phyloP scores from a whole-genome alignment of 768 basidiomycete species.

The Suillus sp. region DNA sequence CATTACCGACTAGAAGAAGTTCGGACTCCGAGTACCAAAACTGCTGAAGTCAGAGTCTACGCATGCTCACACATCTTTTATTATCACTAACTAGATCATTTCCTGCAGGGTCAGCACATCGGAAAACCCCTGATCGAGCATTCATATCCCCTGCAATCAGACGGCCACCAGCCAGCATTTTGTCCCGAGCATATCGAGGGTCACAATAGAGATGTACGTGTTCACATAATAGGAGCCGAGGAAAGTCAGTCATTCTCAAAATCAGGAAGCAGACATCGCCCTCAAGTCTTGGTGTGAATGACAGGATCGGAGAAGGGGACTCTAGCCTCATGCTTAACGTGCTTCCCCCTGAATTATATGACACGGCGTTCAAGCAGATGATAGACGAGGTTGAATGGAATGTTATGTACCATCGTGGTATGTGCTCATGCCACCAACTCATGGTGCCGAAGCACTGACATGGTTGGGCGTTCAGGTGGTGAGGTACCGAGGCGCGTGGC shows the following conservation, averaged over 20 bases:
- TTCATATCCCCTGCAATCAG: conserved; percentile 41
- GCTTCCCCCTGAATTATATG: conserved; percentile 57
- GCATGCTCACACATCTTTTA: conserved; percentile 37
- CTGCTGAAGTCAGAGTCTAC: conserved; percentile 16
- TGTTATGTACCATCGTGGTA: conserved; percentile 74
- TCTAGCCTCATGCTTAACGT: conserved; percentile 59
- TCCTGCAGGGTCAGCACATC: not conserved
- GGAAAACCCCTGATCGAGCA: conserved; percentile 41
- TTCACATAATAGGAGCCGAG: not conserved
- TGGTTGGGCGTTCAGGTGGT: conserved; percentile 51
- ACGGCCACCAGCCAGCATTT: not conserved
- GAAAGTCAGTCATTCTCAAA: not conserved
- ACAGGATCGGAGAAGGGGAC: conserved; percentile 67
- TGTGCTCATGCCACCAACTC: conserved; percentile 11
- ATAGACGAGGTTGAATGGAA: conserved; percentile 70
- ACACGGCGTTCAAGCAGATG: conserved; percentile 57
- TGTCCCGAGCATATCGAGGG: not conserved
- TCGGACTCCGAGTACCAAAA: no score
- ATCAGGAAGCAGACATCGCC: conserved; percentile 15
- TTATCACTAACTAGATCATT: conserved; percentile 36
- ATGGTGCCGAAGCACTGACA: conserved; percentile 8
- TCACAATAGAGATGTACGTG: not conserved
- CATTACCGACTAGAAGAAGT: not conserved
- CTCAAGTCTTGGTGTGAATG: conserved; percentile 36
- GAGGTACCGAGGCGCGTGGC: conserved; percentile 71